A percentile compares a stretch with the other conserved stretches of the same genome.
These are phyloP conservation scores for Lepidopterella palustris DNA, from an alignment of 495 filamentous ascomycete genomes.

Conservation along the genomic window DNA sequence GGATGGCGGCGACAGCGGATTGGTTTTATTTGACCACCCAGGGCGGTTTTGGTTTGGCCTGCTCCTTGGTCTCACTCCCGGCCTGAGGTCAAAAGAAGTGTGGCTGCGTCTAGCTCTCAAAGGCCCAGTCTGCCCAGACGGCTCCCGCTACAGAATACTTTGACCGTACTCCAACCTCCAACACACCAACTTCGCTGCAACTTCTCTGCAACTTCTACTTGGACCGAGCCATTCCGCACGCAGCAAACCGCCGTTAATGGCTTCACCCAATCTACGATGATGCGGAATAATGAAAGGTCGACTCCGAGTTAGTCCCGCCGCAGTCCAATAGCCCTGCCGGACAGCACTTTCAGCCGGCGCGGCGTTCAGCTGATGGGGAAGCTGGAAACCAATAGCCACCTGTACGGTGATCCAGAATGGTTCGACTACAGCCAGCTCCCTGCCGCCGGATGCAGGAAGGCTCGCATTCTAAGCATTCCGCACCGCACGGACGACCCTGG, in stretches of 20 bases:
- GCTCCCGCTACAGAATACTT: no score
- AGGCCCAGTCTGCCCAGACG: background rate
- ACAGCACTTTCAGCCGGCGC: background rate
- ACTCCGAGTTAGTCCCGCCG: background rate
- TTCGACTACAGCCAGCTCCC: background rate
- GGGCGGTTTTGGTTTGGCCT: background rate
- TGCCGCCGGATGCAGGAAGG: background rate
- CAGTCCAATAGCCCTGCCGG: background rate
- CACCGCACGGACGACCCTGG: background rate
- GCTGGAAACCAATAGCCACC: conserved; percentile 2
- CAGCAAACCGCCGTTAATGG: background rate
- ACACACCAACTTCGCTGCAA: no score
- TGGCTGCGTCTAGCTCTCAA: background rate
- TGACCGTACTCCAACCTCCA: no score
- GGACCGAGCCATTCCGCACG: background rate
- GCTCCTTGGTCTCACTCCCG: background rate
- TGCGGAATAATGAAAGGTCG: background rate
- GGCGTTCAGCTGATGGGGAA: background rate
- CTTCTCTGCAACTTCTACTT: background rate
- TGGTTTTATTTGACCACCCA: no score
- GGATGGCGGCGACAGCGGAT: background rate
- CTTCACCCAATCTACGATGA: background rate
- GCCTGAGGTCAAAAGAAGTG: no score
- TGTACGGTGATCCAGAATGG: background rate
- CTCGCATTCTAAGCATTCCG: background rate